Conservation (phyloP, 2,329 filamentous ascomycete species). For the Sclerotinia minor region DNA sequence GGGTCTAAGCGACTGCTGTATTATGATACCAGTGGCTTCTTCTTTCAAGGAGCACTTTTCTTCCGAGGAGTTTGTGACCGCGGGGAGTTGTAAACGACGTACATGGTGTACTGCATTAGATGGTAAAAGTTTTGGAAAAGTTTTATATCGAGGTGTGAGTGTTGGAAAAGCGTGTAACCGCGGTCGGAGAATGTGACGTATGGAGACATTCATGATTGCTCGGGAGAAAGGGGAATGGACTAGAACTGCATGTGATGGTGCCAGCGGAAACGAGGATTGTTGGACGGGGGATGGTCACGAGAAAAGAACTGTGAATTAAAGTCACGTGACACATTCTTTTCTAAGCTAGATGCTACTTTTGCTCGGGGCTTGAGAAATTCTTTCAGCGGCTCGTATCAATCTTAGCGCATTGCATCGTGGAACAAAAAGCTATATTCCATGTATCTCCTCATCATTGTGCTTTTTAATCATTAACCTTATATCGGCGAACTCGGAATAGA, state of each 20-base stretch:
- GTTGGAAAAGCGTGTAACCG: too few species aligned
- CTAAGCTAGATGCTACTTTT: background rate
- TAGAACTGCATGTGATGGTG: background rate
- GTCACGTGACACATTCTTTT: background rate
- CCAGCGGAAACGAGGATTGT: background rate
- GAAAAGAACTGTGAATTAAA: background rate
- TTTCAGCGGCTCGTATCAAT: too few species aligned
- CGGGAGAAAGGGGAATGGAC: too few species aligned
- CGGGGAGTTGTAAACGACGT: background rate
- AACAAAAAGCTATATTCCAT: background rate
- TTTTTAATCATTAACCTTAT: background rate
- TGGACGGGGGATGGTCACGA: background rate
- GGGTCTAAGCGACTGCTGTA: conserved; percentile 5
- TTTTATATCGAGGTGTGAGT: background rate
- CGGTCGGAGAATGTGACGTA: background rate
- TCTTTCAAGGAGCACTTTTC: background rate
- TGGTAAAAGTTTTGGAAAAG: background rate
- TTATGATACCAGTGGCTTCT: background rate
- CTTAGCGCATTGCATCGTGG: too few species aligned
- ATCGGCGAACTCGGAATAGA: too few species aligned
- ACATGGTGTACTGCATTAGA: background rate
- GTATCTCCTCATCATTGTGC: background rate
- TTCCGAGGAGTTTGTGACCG: background rate
- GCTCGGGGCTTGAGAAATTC: background rate
- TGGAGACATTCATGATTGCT: background rate